Conservation (phyloP, 2,329 filamentous ascomycete species). For the Clarireedia hainanense region DNA sequence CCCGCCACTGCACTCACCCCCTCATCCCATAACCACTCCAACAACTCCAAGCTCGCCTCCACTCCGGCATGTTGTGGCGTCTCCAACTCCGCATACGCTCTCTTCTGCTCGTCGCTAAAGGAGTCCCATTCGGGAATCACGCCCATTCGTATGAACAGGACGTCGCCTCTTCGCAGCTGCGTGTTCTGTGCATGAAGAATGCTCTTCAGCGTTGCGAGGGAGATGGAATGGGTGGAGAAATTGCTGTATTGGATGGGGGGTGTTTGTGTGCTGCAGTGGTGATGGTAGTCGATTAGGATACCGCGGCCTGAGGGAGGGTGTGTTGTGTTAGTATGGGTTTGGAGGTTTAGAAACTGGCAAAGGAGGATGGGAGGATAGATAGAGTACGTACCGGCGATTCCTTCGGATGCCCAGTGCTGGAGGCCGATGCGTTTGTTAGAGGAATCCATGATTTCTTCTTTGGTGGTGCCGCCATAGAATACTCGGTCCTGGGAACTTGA, state of each 20-base stretch:
- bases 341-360: background rate
- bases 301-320: conserved; percentile 34
- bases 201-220: conserved; percentile 26
- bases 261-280: conserved; percentile 48
- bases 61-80: background rate
- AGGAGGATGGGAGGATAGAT: too few species aligned
- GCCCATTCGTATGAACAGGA: conserved; percentile 33
- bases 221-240: conserved; percentile 34
- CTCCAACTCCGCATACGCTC: background rate
- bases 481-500: conserved; percentile 30
- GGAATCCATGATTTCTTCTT: conserved; percentile 37
- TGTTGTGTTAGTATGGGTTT: background rate
- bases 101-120: conserved; percentile 12
- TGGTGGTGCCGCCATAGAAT: conserved; percentile 42
- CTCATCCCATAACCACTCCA: conserved; percentile 3
- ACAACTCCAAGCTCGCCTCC: background rate
- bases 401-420: conserved; percentile 40
- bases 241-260: conserved; percentile 43
- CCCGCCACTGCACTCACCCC: background rate
- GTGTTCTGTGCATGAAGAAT: conserved; percentile 31
- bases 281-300: conserved; percentile 42
- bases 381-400: conserved; percentile 33
- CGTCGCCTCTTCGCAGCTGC: conserved; percentile 30
- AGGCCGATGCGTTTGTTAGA: conserved; percentile 38
- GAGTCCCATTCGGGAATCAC: conserved; percentile 28